phyloP scores from a whole-genome alignment of 2,329 filamentous ascomycete genomes.

The Keithomyces neogunnii region DNA sequence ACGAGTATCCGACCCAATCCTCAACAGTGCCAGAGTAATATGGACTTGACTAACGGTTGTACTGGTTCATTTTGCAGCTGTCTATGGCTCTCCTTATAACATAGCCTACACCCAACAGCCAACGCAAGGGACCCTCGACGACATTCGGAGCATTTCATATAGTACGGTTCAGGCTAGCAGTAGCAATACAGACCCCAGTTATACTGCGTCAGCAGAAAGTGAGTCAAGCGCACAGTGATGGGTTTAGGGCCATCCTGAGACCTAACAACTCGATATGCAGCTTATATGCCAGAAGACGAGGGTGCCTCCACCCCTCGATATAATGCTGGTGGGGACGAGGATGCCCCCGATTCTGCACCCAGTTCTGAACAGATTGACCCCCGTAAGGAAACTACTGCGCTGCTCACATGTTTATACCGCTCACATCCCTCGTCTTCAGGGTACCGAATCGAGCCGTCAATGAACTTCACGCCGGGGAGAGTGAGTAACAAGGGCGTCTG shows the following conservation, averaged over 20 bases:
- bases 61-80: background rate
- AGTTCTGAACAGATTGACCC: conserved; percentile 23
- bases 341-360: background rate
- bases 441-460: conserved; percentile 30
- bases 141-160: background rate
- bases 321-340: background rate
- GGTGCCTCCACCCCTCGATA: background rate
- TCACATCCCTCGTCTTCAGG: conserved; percentile 17
- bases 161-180: background rate
- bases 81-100: background rate
- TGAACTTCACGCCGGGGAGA: conserved; percentile 31
- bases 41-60: background rate
- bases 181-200: background rate
- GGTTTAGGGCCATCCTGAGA: background rate
- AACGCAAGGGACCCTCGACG: background rate
- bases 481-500: conserved; percentile 16
- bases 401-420: background rate
- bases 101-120: background rate
- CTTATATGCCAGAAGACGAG: conserved; percentile 5
- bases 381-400: conserved; percentile 19
- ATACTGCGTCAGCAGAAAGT: background rate
- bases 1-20: too few species aligned
- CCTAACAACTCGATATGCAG: background rate
- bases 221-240: background rate
- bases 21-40: too few species aligned